Percentiles rank a stretch among this genome's conserved stretches.
These are phyloP conservation scores for Scenedesmus sp. DNA, from an alignment of 163 green algal genomes.

Conservation along the genomic window DNA sequence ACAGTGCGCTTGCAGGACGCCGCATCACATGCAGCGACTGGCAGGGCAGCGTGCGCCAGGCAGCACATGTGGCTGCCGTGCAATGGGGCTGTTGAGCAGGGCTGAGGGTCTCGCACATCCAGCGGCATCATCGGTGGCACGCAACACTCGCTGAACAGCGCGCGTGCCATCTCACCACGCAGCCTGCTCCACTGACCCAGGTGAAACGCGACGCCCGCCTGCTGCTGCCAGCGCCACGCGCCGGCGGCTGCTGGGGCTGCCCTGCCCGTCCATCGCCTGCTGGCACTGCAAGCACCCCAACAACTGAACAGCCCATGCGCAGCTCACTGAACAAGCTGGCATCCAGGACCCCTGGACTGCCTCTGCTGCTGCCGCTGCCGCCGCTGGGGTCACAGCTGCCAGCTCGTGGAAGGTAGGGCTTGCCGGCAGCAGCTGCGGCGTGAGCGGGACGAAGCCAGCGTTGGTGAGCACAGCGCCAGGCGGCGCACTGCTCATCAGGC, in stretches of 20 bases:
- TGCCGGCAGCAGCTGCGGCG: not conserved
- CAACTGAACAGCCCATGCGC: slow-evolving; percentile 28
- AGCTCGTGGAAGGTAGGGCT: not conserved
- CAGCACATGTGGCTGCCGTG: too few species aligned
- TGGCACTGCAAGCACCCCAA: slow-evolving; percentile 16
- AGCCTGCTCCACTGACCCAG: slow-evolving; percentile 3
- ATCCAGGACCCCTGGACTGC: not conserved
- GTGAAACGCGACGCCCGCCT: not conserved
- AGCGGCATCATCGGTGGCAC: too few species aligned
- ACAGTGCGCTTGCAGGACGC: too few species aligned
- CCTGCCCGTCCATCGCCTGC: not conserved
- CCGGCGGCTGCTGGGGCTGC: not conserved
- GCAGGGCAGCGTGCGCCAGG: too few species aligned
- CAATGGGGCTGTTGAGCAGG: too few species aligned
- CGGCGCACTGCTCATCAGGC: not conserved
- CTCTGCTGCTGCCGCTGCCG: not conserved
- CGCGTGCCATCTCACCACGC: not conserved
- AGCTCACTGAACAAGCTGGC: not conserved
- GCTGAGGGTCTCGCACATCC: too few species aligned
- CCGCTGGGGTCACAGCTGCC: not conserved
- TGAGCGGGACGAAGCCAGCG: slow-evolving; percentile 19
- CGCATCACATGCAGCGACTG: too few species aligned
- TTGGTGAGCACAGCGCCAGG: not conserved
- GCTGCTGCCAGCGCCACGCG: not conserved
- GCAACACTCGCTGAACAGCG: too few species aligned